Percentiles rank a stretch among this genome's conserved stretches.
Evolutionary conservation across 805 yeast species (phyloP).

Genomic region (Suhomyces xylopsoci): DNA sequence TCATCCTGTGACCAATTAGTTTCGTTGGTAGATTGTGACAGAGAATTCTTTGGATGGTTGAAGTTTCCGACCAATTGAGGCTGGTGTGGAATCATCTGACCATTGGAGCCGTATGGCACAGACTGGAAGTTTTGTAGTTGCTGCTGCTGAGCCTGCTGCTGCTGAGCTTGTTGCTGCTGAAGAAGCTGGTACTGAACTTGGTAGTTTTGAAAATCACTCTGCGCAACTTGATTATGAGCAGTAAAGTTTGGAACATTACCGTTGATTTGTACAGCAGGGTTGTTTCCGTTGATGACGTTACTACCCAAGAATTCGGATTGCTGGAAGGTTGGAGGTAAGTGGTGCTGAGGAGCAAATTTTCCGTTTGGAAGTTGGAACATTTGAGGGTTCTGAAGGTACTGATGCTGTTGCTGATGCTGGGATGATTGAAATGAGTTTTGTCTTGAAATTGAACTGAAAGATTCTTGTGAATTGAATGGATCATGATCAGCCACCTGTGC

Average conservation of each 20-base stretch:
- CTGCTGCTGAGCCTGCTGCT: constrained; percentile 10
- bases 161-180: constrained; percentile 19
- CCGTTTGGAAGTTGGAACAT: constrained; percentile 4
- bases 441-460: constrained; percentile 12
- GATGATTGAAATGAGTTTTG: constrained; percentile 10
- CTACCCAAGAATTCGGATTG: constrained; percentile 20
- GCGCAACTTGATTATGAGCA: constrained; percentile 15
- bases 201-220: constrained; percentile 19
- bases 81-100: constrained; percentile 8
- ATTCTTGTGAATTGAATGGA: constrained; percentile 17
- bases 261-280: background rate
- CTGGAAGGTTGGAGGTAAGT: constrained; percentile 21
- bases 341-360: constrained; percentile 17
- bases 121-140: constrained; percentile 4
- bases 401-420: constrained; percentile 52
- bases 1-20: constrained; percentile 46
- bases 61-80: constrained; percentile 17
- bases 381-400: constrained; percentile 54
- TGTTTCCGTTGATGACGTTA: constrained; percentile 1
- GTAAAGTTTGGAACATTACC: constrained; percentile 8
- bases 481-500: constrained; percentile 11
- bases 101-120: background rate
- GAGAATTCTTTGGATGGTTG: constrained; percentile 13
- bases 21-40: constrained; percentile 41
- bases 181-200: constrained; percentile 24